Conservation (phyloP, 495 filamentous ascomycete species). For the Penicillium samsonianum region DNA sequence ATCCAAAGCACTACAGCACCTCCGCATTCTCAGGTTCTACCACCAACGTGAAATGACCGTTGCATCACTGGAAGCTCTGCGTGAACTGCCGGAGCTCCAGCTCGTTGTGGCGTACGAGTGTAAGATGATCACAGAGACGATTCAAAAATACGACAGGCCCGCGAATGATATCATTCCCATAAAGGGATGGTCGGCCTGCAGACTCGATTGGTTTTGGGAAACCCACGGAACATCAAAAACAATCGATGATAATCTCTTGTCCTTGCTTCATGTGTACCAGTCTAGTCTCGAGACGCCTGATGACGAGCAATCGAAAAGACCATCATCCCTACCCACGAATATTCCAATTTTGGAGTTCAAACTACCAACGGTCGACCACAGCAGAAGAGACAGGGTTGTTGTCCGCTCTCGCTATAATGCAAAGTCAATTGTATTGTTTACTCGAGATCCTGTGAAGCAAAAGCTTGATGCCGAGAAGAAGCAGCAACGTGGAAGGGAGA, state of each 20-base stretch:
- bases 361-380: slow-evolving; percentile 2
- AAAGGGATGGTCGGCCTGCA: slow-evolving; percentile 10
- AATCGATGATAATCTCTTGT: not conserved
- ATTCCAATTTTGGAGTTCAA: slow-evolving; percentile 10
- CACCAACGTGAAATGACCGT: slow-evolving; percentile 30
- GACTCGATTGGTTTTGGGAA: slow-evolving; percentile 13
- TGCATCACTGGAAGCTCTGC: slow-evolving; percentile 28
- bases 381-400: slow-evolving; percentile 5
- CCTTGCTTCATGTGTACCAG: slow-evolving; percentile 10
- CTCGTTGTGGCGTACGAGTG: slow-evolving; percentile 32
- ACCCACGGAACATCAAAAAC: not conserved
- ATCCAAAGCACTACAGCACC: slow-evolving; percentile 32
- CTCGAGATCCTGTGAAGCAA: slow-evolving; percentile 9
- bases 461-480: not conserved
- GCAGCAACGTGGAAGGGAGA: slow-evolving; percentile 13
- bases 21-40: slow-evolving; percentile 38
- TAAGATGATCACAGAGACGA: slow-evolving; percentile 6
- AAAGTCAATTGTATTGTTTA: slow-evolving; percentile 10
- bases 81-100: slow-evolving; percentile 32
- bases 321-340: not conserved
- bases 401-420: slow-evolving; percentile 10
- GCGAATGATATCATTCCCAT: not conserved
- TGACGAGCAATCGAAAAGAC: not conserved
- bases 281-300: not conserved
- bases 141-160: not conserved